Evolutionary conservation across 768 basidiomycete genomes (phyloP), one percentile per base, ranked within the genome.

Genomic region (Mycena rosella): DNA sequence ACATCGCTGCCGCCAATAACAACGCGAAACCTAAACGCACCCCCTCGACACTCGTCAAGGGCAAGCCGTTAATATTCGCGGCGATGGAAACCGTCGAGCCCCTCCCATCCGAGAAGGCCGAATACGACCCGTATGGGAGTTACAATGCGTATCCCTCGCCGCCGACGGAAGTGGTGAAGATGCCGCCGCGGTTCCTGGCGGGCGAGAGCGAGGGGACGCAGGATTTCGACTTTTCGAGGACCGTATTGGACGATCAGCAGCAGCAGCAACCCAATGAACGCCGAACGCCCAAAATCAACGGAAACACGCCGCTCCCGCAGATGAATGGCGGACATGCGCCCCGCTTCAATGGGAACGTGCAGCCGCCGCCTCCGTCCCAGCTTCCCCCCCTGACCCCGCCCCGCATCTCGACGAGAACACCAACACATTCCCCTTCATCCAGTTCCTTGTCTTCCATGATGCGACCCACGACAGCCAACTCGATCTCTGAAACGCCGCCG

Each of bases 61-160:
- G 85, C 22, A 87, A 86, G 24, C 89, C 91, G 1, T 81, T 88
- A 26, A 92, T 92, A 34, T 92, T 92, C 62, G 76, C 88, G 8
- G 87, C 89, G 5, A 88, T 86, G 84, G 79, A 82, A 15, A 58
- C 77, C n/a, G 63, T 53, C 27, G 60, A 68, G 29, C 6, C 32
- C 32, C 42, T 60, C 11, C 48, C 66, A 73, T 51, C 69, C 8
- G 75, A 74, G 30, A 73, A 78, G 56, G 65, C 57, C 13, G 56
- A 68, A 7, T 45, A 53, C 32, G 54, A 65, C 38, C 62, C 68
- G 56, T 63, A 67, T 26, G 61, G 60, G 42, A 67, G 55, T 26
- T 38, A 66, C n/a, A 29, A 61, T 17, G 56, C 62, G 24, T 71
- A 70, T 22, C 54, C 58, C 24, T 32, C 66, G 14, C 57, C 60